Base-by-base conservation (phyloP, 225 moss, liverwort and hornwort genomes). In the Sphagnum contortum region DNA sequence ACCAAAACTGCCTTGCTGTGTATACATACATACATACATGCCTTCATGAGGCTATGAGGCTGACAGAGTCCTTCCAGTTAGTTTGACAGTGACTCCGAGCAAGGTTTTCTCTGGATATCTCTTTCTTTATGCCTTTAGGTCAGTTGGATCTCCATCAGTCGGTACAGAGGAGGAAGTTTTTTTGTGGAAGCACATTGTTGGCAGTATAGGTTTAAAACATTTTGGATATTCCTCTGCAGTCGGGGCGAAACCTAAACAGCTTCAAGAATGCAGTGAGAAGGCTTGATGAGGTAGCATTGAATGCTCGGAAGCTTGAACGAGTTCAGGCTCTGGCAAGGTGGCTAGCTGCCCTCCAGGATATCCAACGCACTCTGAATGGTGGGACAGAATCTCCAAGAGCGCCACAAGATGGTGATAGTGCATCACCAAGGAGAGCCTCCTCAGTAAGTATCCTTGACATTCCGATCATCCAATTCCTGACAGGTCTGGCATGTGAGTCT, bases 281-380 rank as follows among this genome's bases (percentile, higher is more conserved):
- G 73, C 70, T 81, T 9, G 77, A 81, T 50, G 81, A 81, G 62
- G 81, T 81, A 14, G 81, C 81, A 55, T 71, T 81, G 48, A 74
- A 62, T 77, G 73, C 81, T 46, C 77, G 81, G 59, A 76, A 76
- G 3, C 77, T 77, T 63, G 81, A 81, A 62, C 66, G 81, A 52
- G 77, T 69, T 59, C 81, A 77, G 56, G 81, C 81, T 45, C 77
- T 81, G 50, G 55, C 65, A 13, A 71, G 81, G 55, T 81, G 81
- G 81, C 81, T 81, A 48, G 81, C 74, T 56, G 81, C 81, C n/a
- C 81, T 81, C 44, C 73, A 81, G 59, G 81, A 81, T 56, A 81
- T 81, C 50, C 74, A 81, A 62, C 62, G 66, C 48, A 3, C 45
- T n/a, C 66, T 66, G 5, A 73, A 55, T 57, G 50, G 62, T 58